Conservation (phyloP, 345 rosid genomes). For the Eucalyptus erythrocorys region DNA sequence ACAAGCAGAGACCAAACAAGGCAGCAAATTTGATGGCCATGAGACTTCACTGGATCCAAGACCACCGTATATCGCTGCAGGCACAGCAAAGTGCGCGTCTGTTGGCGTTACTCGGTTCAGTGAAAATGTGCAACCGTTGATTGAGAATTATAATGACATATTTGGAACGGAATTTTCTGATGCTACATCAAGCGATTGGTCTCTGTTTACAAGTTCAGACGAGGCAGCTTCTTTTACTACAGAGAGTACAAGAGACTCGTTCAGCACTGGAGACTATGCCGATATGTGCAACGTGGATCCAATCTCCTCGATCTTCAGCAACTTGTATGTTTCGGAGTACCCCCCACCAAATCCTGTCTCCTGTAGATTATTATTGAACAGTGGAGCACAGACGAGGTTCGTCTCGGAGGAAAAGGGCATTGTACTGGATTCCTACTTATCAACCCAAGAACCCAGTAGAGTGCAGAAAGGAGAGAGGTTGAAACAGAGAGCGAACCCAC, state of each 20-base stretch:
- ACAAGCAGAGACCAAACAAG: slow-evolving; percentile 27
- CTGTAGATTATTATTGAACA: slow-evolving; percentile 39
- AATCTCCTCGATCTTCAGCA: slow-evolving; percentile 41
- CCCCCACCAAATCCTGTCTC: slow-evolving; percentile 34
- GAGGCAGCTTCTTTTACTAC: slow-evolving; percentile 78
- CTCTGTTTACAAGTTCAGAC: slow-evolving; percentile 82
- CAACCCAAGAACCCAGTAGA: slow-evolving; percentile 6
- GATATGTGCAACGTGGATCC: slow-evolving; percentile 38
- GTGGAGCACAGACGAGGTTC: slow-evolving; percentile 39
- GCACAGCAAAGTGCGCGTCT: not conserved
- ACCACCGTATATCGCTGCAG: not conserved
- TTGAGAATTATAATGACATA: slow-evolving; percentile 9
- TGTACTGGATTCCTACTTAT: slow-evolving; percentile 18
- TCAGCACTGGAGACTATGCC: slow-evolving; percentile 57
- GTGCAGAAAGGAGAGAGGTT: not conserved
- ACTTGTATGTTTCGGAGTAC: slow-evolving; percentile 19
- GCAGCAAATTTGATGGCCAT: not conserved
- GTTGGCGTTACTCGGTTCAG: slow-evolving; percentile 5
- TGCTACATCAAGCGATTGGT: slow-evolving; percentile 71
- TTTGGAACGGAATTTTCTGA: slow-evolving; percentile 32
- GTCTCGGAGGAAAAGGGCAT: slow-evolving; percentile 31
- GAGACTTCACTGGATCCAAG: slow-evolving; percentile 8
- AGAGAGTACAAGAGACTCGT: slow-evolving; percentile 81
- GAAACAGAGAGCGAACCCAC: slow-evolving; percentile 7
- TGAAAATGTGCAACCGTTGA: not conserved